Evolutionary conservation across 768 basidiomycete species (phyloP).

Genomic region (Psilocybe cubensis): DNA sequence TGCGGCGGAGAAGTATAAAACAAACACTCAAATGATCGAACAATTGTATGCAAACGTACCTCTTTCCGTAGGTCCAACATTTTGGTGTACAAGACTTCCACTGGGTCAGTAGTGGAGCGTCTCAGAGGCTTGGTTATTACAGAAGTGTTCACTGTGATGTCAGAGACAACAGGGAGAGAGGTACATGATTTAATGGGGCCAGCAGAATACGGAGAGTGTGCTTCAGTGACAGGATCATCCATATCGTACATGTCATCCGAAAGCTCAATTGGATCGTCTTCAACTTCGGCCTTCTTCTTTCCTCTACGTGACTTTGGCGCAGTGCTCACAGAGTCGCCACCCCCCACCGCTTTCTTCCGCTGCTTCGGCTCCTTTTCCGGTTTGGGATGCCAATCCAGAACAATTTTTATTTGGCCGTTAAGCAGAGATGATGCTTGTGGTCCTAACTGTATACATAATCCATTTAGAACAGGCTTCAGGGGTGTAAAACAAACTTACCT

Average conservation of each 20-base stretch:
- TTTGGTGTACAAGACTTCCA: slow-evolving; percentile 26
- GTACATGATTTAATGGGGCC: not conserved
- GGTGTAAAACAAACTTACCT: slow-evolving; percentile 35
- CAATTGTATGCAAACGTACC: slow-evolving; percentile 15
- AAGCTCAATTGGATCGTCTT: slow-evolving; percentile 37
- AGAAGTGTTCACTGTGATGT: slow-evolving; percentile 12
- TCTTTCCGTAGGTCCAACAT: slow-evolving; percentile 28
- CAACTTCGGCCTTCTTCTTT: slow-evolving; percentile 27
- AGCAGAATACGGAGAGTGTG: not conserved
- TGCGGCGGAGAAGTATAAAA: slow-evolving; percentile 18
- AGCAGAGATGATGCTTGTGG: slow-evolving; percentile 32
- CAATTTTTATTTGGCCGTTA: slow-evolving; percentile 21
- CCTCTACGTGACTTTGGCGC: slow-evolving; percentile 26
- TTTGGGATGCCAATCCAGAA: slow-evolving; percentile 37
- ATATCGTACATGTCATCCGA: slow-evolving; percentile 30
- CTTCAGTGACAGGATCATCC: not conserved
- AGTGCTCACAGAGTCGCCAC: slow-evolving; percentile 21
- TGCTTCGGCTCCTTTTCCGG: slow-evolving; percentile 24
- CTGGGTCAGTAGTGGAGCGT: slow-evolving; percentile 11
- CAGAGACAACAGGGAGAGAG: not conserved
- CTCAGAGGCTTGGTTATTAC: not conserved
- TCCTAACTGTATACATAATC: slow-evolving; percentile 34
- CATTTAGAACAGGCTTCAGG: not conserved
- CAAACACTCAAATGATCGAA: not conserved
- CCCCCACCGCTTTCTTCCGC: slow-evolving; percentile 21